These are phyloP conservation scores for Xylaria telfairii DNA, from an alignment of 495 filamentous ascomycete genomes.

Conservation along the genomic window DNA sequence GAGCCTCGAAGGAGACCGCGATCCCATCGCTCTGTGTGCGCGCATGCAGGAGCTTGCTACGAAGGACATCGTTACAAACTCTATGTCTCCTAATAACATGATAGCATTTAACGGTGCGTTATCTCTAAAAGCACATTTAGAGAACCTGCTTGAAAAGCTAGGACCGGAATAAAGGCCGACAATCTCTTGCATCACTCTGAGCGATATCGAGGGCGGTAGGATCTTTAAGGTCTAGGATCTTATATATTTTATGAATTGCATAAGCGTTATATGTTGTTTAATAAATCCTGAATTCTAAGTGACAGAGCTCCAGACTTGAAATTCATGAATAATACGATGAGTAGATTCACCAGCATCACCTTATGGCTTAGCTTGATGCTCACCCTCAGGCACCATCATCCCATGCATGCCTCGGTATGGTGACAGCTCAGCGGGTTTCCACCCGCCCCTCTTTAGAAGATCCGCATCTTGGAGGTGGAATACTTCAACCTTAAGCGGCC, in stretches of 20 bases:
- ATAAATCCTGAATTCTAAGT: neutral
- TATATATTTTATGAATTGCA: neutral
- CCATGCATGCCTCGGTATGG: conserved; percentile 73
- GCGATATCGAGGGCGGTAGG: neutral
- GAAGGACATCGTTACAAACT: conserved; percentile 30
- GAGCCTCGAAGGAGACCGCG: conserved; percentile 37
- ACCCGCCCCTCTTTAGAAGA: conserved; percentile 58
- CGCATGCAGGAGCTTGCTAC: conserved; percentile 45
- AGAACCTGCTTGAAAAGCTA: conserved; percentile 1
- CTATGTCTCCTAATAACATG: conserved; percentile 32
- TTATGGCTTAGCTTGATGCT: conserved; percentile 24
- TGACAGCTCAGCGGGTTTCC: conserved; percentile 63
- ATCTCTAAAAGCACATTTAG: conserved; percentile 9
- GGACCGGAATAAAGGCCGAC: neutral
- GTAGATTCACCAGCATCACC: neutral
- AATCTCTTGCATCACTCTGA: neutral
- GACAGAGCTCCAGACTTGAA: neutral
- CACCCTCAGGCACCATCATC: conserved; percentile 48
- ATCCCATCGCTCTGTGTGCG: conserved; percentile 36
- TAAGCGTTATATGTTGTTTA: neutral
- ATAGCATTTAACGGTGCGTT: conserved; percentile 41
- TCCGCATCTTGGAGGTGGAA: conserved; percentile 62
- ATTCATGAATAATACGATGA: neutral
- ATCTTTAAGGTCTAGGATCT: neutral
- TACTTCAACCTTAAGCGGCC: conserved; percentile 75